phyloP scores from a whole-genome alignment of 495 filamentous ascomycete species.

The Aspergillus leporis region DNA sequence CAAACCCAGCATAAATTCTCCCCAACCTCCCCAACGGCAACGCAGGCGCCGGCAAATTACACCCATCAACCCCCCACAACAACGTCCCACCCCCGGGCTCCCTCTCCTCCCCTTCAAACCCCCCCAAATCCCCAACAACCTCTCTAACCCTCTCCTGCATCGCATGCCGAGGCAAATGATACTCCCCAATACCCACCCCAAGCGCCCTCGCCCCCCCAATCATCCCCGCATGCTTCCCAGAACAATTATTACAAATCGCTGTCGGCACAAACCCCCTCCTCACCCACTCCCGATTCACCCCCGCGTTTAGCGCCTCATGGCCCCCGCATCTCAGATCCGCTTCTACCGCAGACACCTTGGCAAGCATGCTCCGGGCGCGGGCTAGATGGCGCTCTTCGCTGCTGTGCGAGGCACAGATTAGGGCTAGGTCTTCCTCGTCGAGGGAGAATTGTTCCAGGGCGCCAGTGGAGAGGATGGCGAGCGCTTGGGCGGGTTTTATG shows the following conservation, averaged over 20 bases:
- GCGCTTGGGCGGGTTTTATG: slow-evolving; percentile 43
- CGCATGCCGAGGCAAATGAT: slow-evolving; percentile 30
- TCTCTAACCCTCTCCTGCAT: slow-evolving; percentile 34
- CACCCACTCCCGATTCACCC: slow-evolving; percentile 36
- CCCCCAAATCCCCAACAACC: slow-evolving; percentile 30
- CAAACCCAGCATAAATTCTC: slow-evolving; percentile 31
- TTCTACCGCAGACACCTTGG: slow-evolving; percentile 25
- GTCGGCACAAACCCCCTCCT: slow-evolving; percentile 36
- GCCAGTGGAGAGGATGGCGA: slow-evolving; percentile 36
- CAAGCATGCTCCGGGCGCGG: slow-evolving; percentile 34
- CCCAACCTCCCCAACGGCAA: slow-evolving; percentile 27
- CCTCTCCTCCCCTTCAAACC: slow-evolving; percentile 8
- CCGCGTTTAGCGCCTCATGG: slow-evolving; percentile 31
- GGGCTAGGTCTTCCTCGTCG: slow-evolving; percentile 38
- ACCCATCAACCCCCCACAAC: slow-evolving; percentile 40
- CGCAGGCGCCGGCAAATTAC: slow-evolving; percentile 40
- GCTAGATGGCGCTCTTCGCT: slow-evolving; percentile 40
- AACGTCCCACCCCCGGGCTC: slow-evolving; percentile 11
- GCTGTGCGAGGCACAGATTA: slow-evolving; percentile 48
- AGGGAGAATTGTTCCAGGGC: slow-evolving; percentile 31
- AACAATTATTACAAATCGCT: slow-evolving; percentile 38
- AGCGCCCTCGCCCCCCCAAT: slow-evolving; percentile 36
- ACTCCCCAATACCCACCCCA: slow-evolving; percentile 24
- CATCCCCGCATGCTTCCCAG: slow-evolving; percentile 45
- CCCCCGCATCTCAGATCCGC: slow-evolving; percentile 38